Conservation (phyloP, 768 basidiomycete genomes). For the Hypholoma fasciculare region DNA sequence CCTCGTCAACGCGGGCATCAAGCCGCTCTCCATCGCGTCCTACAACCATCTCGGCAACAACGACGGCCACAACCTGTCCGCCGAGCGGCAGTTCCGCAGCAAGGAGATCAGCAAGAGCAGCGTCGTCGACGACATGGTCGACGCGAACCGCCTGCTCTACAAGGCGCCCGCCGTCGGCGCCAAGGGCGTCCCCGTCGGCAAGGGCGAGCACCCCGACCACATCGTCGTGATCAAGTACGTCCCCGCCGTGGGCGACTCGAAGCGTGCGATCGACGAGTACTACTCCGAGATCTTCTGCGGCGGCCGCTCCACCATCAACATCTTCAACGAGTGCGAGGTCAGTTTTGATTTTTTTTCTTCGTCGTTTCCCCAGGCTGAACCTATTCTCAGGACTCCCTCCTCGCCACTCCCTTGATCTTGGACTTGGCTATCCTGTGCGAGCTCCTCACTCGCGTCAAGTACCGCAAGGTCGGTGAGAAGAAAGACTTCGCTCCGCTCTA, state of each 20-base stretch:
- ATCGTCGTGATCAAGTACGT: conserved; percentile 97
- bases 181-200: conserved; percentile 52
- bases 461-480: conserved; percentile 58
- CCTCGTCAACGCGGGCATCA: conserved; percentile 98
- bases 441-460: conserved; percentile 89
- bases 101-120: conserved; percentile 98
- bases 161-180: conserved; percentile 68
- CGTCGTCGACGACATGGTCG: conserved; percentile 98
- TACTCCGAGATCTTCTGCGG: conserved; percentile 98
- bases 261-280: conserved; percentile 99
- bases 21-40: conserved; percentile 93
- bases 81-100: conserved; percentile 92
- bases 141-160: conserved; percentile 85
- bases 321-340: conserved; percentile 97
- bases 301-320: conserved; percentile 90
- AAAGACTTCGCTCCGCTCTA: conserved; percentile 82
- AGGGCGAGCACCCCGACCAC: conserved; percentile 98
- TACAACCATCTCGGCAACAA: conserved; percentile 99
- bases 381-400: conserved; percentile 74
- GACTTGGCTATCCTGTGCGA: conserved; percentile 93
- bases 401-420: conserved; percentile 95
- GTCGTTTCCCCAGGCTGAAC: conserved; percentile 8
- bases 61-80: conserved; percentile 89
- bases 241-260: conserved; percentile 94
- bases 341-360: conserved; percentile 14